These are phyloP conservation scores for Corniculantispora saksenae DNA, from an alignment of 2,329 filamentous ascomycete genomes.

Conservation along the genomic window DNA sequence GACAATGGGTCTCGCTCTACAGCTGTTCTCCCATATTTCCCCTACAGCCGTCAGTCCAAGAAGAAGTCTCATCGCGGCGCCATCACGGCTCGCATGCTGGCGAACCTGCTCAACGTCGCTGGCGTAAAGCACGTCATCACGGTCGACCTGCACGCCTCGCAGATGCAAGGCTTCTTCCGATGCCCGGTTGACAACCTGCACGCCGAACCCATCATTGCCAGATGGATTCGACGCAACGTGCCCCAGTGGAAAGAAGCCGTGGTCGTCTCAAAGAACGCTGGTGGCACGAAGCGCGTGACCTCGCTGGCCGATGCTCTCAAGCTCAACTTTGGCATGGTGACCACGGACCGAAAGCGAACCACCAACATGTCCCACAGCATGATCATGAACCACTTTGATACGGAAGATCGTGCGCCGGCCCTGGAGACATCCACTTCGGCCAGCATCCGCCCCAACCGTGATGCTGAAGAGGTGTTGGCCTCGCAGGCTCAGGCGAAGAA, in stretches of 20 bases:
- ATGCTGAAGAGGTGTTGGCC: conserved; percentile 28
- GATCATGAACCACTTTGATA: conserved; percentile 70
- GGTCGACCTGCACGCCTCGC: conserved; percentile 92
- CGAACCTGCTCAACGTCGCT: conserved; percentile 89
- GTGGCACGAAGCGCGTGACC: conserved; percentile 94
- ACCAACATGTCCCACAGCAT: conserved; percentile 74
- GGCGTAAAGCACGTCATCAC: conserved; percentile 98
- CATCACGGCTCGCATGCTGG: conserved; percentile 95
- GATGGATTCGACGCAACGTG: conserved; percentile 92
- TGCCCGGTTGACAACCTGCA: conserved; percentile 97
- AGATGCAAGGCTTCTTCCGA: conserved; percentile 99
- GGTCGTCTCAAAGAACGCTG: conserved; percentile 96
- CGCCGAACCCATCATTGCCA: conserved; percentile 90
- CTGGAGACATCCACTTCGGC: conserved; percentile 36
- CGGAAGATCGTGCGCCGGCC: conserved; percentile 49
- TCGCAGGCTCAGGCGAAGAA: conserved; percentile 14
- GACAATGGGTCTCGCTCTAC: conserved; percentile 12
- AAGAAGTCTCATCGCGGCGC: conserved; percentile 97
- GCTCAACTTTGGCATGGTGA: conserved; percentile 96
- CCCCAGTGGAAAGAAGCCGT: conserved; percentile 87
- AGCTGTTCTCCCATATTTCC: conserved; percentile 93
- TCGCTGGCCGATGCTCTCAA: conserved; percentile 94
- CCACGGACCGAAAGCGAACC: conserved; percentile 72
- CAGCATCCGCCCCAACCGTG: conserved; percentile 23
- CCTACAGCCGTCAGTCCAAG: conserved; percentile 98